Conservation (phyloP, 1,139 yeast species). For the Pneumocystis wakefieldiae region DNA sequence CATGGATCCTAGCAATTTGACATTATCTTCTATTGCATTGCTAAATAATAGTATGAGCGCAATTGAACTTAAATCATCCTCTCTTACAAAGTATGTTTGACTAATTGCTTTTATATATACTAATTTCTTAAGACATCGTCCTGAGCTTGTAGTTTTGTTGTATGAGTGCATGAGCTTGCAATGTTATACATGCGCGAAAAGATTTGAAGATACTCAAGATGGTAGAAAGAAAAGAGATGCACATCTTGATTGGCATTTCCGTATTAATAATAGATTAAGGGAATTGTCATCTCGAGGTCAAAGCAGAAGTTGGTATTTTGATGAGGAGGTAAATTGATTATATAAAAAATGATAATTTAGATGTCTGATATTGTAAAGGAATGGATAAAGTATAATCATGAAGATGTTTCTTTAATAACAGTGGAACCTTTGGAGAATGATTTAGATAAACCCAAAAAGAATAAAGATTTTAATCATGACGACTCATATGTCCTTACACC, state of each 20-base stretch:
- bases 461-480: slow-evolving; percentile 5
- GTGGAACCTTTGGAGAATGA: slow-evolving; percentile 1
- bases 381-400: slow-evolving; percentile 14
- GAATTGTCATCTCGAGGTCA: slow-evolving; percentile 36
- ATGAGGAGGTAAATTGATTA: slow-evolving; percentile 29
- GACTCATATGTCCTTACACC: slow-evolving; percentile 41
- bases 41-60: neutral
- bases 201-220: slow-evolving; percentile 50
- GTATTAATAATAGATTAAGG: slow-evolving; percentile 67
- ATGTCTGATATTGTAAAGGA: neutral
- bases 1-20: neutral
- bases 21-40: slow-evolving; percentile 5
- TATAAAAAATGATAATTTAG: neutral
- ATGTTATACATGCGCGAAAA: slow-evolving; percentile 79
- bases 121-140: slow-evolving; percentile 18
- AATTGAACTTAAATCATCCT: neutral
- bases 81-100: slow-evolving; percentile 17
- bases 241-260: slow-evolving; percentile 93
- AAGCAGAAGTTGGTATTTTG: slow-evolving; percentile 71
- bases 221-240: slow-evolving; percentile 41
- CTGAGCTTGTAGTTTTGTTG: slow-evolving; percentile 26
- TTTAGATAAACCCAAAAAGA: slow-evolving; percentile 7
- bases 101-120: neutral
- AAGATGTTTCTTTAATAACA: slow-evolving; percentile 13
- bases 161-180: slow-evolving; percentile 57